These are phyloP conservation scores for Alternaria brassicicola DNA, from an alignment of 2,329 filamentous ascomycete species.

Conservation along the genomic window DNA sequence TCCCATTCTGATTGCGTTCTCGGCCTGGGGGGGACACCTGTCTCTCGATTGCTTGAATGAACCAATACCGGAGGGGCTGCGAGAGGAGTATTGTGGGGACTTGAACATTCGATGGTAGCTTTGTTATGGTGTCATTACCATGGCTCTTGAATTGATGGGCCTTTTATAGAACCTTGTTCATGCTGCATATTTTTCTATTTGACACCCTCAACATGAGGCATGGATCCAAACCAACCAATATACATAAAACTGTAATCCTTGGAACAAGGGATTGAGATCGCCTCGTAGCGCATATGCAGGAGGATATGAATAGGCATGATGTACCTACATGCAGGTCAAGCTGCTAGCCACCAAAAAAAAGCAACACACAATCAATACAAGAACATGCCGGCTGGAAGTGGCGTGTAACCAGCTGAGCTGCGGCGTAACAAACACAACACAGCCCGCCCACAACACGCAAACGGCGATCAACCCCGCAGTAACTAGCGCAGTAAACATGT, in stretches of 20 bases:
- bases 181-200: neutral
- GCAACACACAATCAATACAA: neutral
- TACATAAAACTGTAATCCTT: neutral
- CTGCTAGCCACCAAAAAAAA: neutral
- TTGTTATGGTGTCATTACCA: neutral
- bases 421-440: neutral
- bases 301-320: neutral
- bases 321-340: neutral
- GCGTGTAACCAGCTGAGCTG: neutral
- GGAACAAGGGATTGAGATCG: neutral
- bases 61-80: neutral
- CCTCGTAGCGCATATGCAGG: neutral
- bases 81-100: neutral
- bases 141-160: neutral
- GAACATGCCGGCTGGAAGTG: neutral
- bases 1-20: neutral
- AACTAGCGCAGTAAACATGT: neutral
- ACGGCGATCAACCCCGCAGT: neutral
- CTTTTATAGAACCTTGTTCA: neutral
- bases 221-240: neutral
- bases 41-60: neutral
- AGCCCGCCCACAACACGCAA: neutral
- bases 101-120: neutral
- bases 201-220: neutral
- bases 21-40: neutral